These are phyloP conservation scores for Aspergillus avenaceus DNA, from an alignment of 495 filamentous ascomycete species.

Conservation along the genomic window DNA sequence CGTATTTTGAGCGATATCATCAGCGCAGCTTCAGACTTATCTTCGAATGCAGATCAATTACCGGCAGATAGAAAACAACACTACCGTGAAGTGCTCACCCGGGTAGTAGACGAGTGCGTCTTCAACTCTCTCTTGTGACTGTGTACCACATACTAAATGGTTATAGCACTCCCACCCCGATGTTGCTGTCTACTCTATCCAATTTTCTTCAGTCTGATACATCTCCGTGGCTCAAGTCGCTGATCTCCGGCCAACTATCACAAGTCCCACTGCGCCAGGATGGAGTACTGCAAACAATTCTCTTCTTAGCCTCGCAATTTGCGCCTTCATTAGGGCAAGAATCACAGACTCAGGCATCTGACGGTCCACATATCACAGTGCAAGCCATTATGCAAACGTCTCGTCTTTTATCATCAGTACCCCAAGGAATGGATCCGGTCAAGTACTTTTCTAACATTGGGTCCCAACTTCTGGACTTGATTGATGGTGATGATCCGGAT, in stretches of 20 bases:
- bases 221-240: constrained; percentile 42
- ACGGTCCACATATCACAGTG: constrained; percentile 63
- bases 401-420: constrained; percentile 58
- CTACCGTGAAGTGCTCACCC: constrained; percentile 27
- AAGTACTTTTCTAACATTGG: constrained; percentile 61
- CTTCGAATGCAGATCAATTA: constrained; percentile 34
- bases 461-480: constrained; percentile 61
- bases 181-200: constrained; percentile 43
- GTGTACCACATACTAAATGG: constrained; percentile 17
- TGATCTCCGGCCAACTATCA: constrained; percentile 52
- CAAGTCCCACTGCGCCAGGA: constrained; percentile 58
- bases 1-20: constrained; percentile 45
- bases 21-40: constrained; percentile 36
- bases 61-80: constrained; percentile 9
- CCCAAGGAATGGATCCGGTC: constrained; percentile 50
- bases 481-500: constrained; percentile 63
- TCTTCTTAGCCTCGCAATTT: constrained; percentile 63
- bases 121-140: neutral
- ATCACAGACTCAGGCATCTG: constrained; percentile 27
- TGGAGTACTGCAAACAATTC: constrained; percentile 65
- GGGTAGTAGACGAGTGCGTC: constrained; percentile 43
- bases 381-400: constrained; percentile 68
- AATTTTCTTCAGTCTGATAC: constrained; percentile 44
- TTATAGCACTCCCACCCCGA: constrained; percentile 36
- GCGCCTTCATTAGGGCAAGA: constrained; percentile 42